Conservation (phyloP, 148 eudicot species). For the Hydrangea macrophylla region DNA sequence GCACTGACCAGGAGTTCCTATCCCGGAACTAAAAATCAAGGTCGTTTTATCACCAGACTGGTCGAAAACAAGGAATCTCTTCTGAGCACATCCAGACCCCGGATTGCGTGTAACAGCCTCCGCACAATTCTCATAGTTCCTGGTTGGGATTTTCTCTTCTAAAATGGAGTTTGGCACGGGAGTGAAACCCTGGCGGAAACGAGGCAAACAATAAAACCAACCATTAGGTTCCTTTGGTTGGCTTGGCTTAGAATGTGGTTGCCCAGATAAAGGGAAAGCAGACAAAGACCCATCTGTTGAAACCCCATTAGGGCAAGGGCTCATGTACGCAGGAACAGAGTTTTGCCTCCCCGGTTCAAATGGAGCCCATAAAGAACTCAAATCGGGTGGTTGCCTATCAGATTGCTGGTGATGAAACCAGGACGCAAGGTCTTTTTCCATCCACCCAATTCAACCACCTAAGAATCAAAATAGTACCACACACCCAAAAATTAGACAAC, state of each 20-base stretch:
- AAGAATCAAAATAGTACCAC: not conserved
- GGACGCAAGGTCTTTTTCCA: constrained; percentile 62
- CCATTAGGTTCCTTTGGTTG: constrained; percentile 41
- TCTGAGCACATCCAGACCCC: constrained; percentile 29
- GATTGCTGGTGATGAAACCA: constrained; percentile 38
- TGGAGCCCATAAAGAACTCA: constrained; percentile 33
- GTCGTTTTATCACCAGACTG: constrained; percentile 82
- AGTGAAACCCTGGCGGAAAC: constrained; percentile 38
- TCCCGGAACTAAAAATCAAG: constrained; percentile 51
- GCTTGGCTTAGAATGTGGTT: constrained; percentile 29
- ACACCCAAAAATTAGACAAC: not conserved
- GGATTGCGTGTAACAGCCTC: constrained; percentile 13
- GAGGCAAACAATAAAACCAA: constrained; percentile 53
- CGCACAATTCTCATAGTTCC: constrained; percentile 11
- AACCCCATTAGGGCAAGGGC: constrained; percentile 33
- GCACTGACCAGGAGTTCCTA: constrained; percentile 34
- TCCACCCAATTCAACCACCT: constrained; percentile 50
- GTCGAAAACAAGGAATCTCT: constrained; percentile 88
- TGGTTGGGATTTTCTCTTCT: constrained; percentile 22
- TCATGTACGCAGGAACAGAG: constrained; percentile 28
- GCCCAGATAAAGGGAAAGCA: constrained; percentile 23
- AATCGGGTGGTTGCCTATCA: constrained; percentile 37
- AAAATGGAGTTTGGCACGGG: constrained; percentile 23
- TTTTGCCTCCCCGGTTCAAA: constrained; percentile 35
- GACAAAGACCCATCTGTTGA: constrained; percentile 31